These are phyloP conservation scores for Phaseolus coccineus DNA, from an alignment of 331 rosid genomes.

Conservation along the genomic window DNA sequence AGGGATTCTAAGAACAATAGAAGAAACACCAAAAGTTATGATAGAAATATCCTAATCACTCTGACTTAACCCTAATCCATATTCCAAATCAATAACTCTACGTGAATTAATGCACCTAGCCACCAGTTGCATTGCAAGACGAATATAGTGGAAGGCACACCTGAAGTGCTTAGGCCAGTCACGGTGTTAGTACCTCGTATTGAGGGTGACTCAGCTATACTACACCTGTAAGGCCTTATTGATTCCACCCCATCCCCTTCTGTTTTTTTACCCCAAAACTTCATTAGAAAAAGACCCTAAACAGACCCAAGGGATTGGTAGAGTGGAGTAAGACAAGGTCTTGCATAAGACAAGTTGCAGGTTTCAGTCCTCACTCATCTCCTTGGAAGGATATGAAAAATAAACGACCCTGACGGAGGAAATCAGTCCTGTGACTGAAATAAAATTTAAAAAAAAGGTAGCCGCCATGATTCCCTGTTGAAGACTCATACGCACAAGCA, in stretches of 20 bases:
- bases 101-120: neutral
- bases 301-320: neutral
- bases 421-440: too few species aligned
- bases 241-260: neutral
- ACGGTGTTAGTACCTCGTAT: neutral
- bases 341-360: neutral
- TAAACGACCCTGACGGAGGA: too few species aligned
- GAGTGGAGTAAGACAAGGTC: neutral
- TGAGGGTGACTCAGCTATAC: neutral
- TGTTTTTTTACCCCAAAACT: neutral
- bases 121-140: neutral
- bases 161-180: neutral
- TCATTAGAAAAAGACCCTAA: neutral
- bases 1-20: neutral
- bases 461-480: neutral
- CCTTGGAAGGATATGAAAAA: neutral
- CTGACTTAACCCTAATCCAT: constrained; percentile 7
- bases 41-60: neutral
- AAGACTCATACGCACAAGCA: neutral
- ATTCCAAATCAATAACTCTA: neutral
- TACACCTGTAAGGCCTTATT: neutral
- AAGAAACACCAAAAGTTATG: neutral
- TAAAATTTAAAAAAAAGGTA: neutral
- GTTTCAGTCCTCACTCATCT: neutral
- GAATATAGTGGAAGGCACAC: neutral